phyloP scores from a whole-genome alignment of 2,329 filamentous ascomycete genomes.

The Aspergillus japonicus region DNA sequence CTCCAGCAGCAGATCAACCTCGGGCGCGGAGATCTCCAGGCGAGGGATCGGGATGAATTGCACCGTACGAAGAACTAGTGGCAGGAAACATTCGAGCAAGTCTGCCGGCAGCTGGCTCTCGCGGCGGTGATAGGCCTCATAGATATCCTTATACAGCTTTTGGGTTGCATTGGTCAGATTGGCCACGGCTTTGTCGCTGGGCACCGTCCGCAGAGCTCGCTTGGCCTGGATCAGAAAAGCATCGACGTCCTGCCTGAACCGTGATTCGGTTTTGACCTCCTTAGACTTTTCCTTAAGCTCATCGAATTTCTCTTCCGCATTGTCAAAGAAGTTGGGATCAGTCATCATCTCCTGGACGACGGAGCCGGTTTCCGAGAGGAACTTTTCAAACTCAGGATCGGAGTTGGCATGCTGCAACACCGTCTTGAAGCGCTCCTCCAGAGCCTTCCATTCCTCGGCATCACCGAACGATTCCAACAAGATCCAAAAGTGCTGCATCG shows the following conservation, averaged over 20 bases:
- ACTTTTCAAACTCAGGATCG: slow-evolving; percentile 77
- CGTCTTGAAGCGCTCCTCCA: slow-evolving; percentile 66
- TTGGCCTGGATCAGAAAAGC: slow-evolving; percentile 68
- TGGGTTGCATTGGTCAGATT: slow-evolving; percentile 65
- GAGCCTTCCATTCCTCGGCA: slow-evolving; percentile 68
- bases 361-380: slow-evolving; percentile 71
- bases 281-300: slow-evolving; percentile 58
- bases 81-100: slow-evolving; percentile 75
- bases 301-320: slow-evolving; percentile 65
- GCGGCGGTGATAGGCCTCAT: slow-evolving; percentile 60
- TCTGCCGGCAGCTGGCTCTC: slow-evolving; percentile 75
- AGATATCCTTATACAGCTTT: slow-evolving; percentile 69
- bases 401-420: slow-evolving; percentile 71
- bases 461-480: slow-evolving; percentile 80
- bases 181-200: slow-evolving; percentile 69
- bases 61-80: slow-evolving; percentile 70
- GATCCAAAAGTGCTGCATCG: slow-evolving; percentile 76
- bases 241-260: slow-evolving; percentile 71
- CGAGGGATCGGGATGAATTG: slow-evolving; percentile 89
- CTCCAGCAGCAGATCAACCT: slow-evolving; percentile 81
- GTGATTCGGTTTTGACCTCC: slow-evolving; percentile 62
- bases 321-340: slow-evolving; percentile 81
- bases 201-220: slow-evolving; percentile 65
- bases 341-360: slow-evolving; percentile 78
- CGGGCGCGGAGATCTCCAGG: slow-evolving; percentile 79